Evolutionary conservation across 352 stramenopile species (phyloP).

Genomic region (Globisporangium polare): DNA sequence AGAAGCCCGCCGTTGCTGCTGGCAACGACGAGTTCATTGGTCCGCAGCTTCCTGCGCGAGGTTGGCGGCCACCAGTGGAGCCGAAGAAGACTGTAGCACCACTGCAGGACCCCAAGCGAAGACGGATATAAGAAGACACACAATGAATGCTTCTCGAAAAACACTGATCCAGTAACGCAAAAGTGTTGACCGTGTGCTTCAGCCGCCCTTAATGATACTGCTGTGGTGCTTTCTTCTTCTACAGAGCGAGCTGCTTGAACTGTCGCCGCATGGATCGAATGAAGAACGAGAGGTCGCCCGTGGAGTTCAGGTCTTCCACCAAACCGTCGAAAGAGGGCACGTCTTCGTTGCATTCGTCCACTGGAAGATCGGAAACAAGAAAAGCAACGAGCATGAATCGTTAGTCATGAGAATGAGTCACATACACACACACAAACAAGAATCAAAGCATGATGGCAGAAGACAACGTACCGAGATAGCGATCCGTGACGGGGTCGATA

Average conservation of each 20-base stretch:
- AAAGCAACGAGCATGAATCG: background rate
- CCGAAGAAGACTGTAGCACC: background rate
- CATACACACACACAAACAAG: too few relatives aligned
- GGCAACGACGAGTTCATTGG: slow-evolving; percentile 6
- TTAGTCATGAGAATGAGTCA: background rate
- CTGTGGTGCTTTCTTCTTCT: slow-evolving; percentile 9
- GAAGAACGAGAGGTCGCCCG: slow-evolving; percentile 66
- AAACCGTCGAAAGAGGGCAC: slow-evolving; percentile 45
- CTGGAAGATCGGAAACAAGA: slow-evolving; percentile 20
- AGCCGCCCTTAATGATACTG: background rate
- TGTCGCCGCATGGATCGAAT: slow-evolving; percentile 75
- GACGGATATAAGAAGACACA: slow-evolving; percentile 2
- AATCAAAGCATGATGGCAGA: background rate
- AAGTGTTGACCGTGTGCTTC: slow-evolving; percentile 1
- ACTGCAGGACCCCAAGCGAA: slow-evolving; percentile 1
- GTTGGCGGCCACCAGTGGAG: background rate
- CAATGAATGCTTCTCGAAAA: background rate
- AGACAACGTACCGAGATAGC: slow-evolving; percentile 45
- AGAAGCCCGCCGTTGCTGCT: background rate
- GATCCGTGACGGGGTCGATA: slow-evolving; percentile 51
- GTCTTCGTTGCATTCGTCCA: slow-evolving; percentile 56
- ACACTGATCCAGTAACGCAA: slow-evolving; percentile 11
- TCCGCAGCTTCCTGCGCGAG: background rate
- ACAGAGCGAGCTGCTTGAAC: slow-evolving; percentile 58
- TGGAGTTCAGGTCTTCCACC: slow-evolving; percentile 57